Percentiles rank a stretch among this genome's conserved stretches.
Evolutionary conservation across 1,139 yeast species (phyloP).

Genomic region (Lodderomyces oxycetoniae): DNA sequence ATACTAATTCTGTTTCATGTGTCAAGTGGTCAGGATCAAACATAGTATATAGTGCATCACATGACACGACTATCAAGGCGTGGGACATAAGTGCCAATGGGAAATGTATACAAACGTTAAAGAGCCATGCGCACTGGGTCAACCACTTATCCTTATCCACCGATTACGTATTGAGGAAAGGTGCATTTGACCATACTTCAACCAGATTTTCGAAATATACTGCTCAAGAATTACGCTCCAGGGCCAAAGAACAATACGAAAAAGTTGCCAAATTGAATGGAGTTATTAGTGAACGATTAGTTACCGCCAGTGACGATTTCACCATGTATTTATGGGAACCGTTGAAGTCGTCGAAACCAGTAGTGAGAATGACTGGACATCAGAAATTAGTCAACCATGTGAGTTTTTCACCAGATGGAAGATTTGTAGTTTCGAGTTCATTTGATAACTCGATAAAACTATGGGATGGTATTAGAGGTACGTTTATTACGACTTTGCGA

Average conservation of each 20-base stretch:
- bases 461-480: slow-evolving; percentile 95
- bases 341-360: slow-evolving; percentile 68
- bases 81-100: slow-evolving; percentile 84
- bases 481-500: slow-evolving; percentile 81
- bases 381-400: slow-evolving; percentile 96
- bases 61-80: slow-evolving; percentile 87
- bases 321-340: slow-evolving; percentile 99
- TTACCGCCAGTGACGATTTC: slow-evolving; percentile 94
- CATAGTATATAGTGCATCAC: slow-evolving; percentile 83
- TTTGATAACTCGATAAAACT: slow-evolving; percentile 91
- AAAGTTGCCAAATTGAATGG: slow-evolving; percentile 76
- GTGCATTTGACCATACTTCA: slow-evolving; percentile 31
- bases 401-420: slow-evolving; percentile 92
- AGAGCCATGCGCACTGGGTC: slow-evolving; percentile 97
- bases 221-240: slow-evolving; percentile 30
- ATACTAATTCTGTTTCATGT: slow-evolving; percentile 83
- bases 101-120: slow-evolving; percentile 70
- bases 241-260: slow-evolving; percentile 55
- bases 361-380: slow-evolving; percentile 94
- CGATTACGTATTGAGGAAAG: slow-evolving; percentile 80
- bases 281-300: slow-evolving; percentile 68
- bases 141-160: slow-evolving; percentile 90
- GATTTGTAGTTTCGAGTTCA: slow-evolving; percentile 85
- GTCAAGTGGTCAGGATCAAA: slow-evolving; percentile 96
- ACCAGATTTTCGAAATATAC: slow-evolving; percentile 17